Evolutionary conservation across 202 grass and related monocot genomes (phyloP), one percentile per base, ranked within the genome.

Genomic region (Eragrostis tef): DNA sequence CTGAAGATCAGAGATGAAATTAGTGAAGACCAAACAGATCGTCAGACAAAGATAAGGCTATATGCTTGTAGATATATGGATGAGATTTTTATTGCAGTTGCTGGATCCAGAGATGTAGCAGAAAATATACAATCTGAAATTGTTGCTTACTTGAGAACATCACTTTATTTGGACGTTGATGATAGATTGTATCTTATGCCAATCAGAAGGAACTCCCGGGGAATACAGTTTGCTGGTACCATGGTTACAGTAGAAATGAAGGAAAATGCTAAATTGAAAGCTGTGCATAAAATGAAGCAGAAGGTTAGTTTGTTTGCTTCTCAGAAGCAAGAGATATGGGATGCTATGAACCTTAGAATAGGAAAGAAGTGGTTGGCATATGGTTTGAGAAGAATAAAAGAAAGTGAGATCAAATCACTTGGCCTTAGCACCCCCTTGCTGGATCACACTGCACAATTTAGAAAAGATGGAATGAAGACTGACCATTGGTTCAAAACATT

Each of bases 401-500:
- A 98, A 80, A 94, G 92, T 83, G 94, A 98, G 87, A 98, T 98
- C 76, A 89, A 98, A 52, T 70, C 89, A 56, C 92, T 98, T 51
- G 79, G 84, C 50, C 87, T 98, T 64, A 94, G 91, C 77, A 94
- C 90, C 48, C 94, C 90, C 29, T 88, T 93, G 78, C 53, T 98
- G 70, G 94, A 98, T 85, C 84, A 98, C 47, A 81, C 94, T 63
- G 85, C 92, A 57, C 86, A 94, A 77, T 94, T 86, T 62, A 91
- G 90, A 27, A 98, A 98, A 89, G 92, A 93, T 17, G 90, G 92
- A 15, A 98, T 98, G 94, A 86, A 91, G 88, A 94, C 94, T 68
- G 94, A 98, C 64, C 92, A 98, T 83, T 98, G 94, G 92, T 93
- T 89, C 84, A 98, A 98, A 85, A 89, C 90, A 53, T 81, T 94